phyloP scores from a whole-genome alignment of 148 eudicot genomes.

The Chenopodium quinoa region DNA sequence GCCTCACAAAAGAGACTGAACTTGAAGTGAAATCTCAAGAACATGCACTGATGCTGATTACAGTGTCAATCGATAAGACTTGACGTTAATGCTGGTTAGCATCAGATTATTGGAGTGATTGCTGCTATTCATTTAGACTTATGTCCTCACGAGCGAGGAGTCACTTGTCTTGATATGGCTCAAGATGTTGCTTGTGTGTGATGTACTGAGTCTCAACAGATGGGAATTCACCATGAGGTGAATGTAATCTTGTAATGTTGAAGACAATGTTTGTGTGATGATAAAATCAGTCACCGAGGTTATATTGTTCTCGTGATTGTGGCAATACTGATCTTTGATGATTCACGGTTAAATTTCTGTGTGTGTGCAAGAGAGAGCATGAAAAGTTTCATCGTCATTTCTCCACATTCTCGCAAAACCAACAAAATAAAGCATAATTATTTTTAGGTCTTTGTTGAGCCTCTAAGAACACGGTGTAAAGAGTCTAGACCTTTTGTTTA shows the following conservation, averaged over 20 bases:
- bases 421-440: too few relatives aligned
- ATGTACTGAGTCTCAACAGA: background rate
- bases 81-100: background rate
- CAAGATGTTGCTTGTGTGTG: conserved; percentile 5
- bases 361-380: too few relatives aligned
- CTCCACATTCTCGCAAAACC: too few relatives aligned
- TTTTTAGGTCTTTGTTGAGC: too few relatives aligned
- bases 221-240: background rate
- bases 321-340: background rate
- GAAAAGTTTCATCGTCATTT: too few relatives aligned
- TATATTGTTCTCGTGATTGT: background rate
- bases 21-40: background rate
- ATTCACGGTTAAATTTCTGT: background rate
- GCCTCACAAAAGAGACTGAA: conserved; percentile 6
- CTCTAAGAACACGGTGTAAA: too few relatives aligned
- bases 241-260: background rate
- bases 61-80: background rate
- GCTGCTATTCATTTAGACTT: background rate
- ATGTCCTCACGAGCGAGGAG: background rate
- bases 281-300: background rate
- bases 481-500: too few relatives aligned
- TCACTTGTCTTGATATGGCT: background rate
- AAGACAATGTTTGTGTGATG: conserved; percentile 5
- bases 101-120: background rate
- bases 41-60: background rate